Conservation (phyloP, 441 rosid genomes). For the Erodium trifolium region DNA sequence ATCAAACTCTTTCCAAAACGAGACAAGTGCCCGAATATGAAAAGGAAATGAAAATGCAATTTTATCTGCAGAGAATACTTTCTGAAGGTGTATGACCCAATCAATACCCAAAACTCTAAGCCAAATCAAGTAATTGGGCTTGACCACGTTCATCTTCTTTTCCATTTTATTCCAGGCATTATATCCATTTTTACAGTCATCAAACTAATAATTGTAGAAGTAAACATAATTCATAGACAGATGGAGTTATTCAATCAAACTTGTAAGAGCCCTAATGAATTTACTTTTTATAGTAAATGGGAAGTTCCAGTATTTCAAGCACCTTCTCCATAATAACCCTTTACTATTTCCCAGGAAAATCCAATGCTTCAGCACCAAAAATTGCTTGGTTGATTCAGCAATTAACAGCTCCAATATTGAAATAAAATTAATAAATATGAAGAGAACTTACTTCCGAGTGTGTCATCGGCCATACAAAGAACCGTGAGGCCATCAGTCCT, state of each 20-base stretch:
- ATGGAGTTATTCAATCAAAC: neutral
- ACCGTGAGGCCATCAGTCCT: slow-evolving; percentile 93
- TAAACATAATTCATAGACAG: neutral
- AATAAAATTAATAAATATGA: neutral
- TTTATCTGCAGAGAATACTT: neutral
- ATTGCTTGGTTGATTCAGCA: too few relatives aligned
- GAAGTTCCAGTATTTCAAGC: neutral
- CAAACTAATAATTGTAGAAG: neutral
- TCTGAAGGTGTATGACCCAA: too few relatives aligned
- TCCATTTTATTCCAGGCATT: neutral
- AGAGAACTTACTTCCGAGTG: slow-evolving; percentile 56
- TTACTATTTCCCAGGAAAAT: neutral
- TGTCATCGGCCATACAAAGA: slow-evolving; percentile 95
- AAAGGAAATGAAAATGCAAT: neutral
- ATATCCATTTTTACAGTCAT: neutral
- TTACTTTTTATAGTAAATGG: too few relatives aligned
- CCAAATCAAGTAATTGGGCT: neutral
- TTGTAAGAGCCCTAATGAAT: neutral
- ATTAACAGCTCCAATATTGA: neutral
- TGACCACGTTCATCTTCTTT: neutral
- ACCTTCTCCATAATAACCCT: neutral
- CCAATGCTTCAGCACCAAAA: neutral
- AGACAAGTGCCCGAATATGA: neutral
- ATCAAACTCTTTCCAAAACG: neutral
- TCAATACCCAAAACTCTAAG: too few relatives aligned